Base-by-base conservation (phyloP, 306 rosid genomes). In the Gastrolobium bilobum region DNA sequence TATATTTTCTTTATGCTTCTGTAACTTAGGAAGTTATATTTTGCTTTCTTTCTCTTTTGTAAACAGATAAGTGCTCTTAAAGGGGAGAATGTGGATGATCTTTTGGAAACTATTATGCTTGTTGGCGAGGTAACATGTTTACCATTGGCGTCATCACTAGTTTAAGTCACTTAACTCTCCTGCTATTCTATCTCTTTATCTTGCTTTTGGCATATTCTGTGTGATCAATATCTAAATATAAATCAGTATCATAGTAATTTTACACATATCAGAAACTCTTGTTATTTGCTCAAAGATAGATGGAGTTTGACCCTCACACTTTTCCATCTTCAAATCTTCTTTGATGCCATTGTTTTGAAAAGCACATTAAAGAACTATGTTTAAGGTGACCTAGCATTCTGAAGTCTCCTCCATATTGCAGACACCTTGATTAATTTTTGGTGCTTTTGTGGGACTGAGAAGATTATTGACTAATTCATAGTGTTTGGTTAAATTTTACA, bases 61-160 rank as follows among this genome's bases (percentile, higher is more conserved):
- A 31, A 66, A 82, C 91, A 95, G 99, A 86, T 93, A 79, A 95
- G 99, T 83, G 99, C 99, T 84, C 97, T 95, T 40, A 90, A 90
- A 87, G 99, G 99, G 82, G 44, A 82, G 85, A 93, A 95, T 37
- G 63, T 95, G 39, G 90, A 87, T 74, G 99, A 95, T 74, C 98
- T 95, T 61, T 80, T 95, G 93, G 99, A 95, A 88, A 95, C 97
- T 14, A 83, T 89, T 39, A 90, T 95, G 93, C 99, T 95, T 85
- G 91, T 95, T 84, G 96, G 97, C 5, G 99, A 95, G 97, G 99
- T 93, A 82, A 87, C 78, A 74, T 79, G 72, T 77, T 75, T 77
- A 63, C 75, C 40, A 30, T 61, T 39, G 46, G 40, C 33, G 47
- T 66, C 46, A 31, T 40, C 30, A 68, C 78, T 52, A 37, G 71